phyloP scores from a whole-genome alignment of 2,329 filamentous ascomycete species.

The Aschersonia sp. region DNA sequence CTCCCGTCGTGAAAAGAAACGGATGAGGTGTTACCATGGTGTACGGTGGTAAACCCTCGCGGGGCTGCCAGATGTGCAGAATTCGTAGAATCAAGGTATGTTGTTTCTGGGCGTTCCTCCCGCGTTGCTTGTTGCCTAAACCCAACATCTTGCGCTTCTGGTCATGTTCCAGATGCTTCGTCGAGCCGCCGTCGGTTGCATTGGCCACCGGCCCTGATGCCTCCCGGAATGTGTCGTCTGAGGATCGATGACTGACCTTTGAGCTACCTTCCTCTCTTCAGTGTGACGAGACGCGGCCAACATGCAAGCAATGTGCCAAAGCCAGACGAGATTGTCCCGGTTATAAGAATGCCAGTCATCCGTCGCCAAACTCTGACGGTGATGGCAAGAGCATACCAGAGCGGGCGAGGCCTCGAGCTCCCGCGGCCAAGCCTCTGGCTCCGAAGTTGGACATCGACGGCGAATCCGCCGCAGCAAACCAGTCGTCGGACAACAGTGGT shows the following conservation, averaged over 20 bases:
- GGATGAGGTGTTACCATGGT: conserved; percentile 29
- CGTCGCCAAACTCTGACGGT: conserved; percentile 12
- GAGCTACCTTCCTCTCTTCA: conserved; percentile 12
- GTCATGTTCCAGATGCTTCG: neutral
- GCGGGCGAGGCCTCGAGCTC: conserved; percentile 34
- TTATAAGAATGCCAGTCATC: conserved; percentile 53
- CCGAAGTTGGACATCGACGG: conserved; percentile 32
- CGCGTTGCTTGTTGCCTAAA: neutral
- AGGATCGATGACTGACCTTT: neutral
- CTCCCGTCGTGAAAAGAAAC: neutral
- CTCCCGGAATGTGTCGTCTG: neutral
- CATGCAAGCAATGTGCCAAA: conserved; percentile 48
- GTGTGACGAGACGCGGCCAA: conserved; percentile 53
- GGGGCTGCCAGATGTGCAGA: conserved; percentile 60
- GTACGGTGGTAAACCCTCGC: conserved; percentile 48
- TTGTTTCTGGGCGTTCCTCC: neutral
- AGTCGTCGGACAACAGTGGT: conserved; percentile 5
- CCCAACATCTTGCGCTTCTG: neutral
- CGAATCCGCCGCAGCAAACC: conserved; percentile 13
- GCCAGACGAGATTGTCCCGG: conserved; percentile 47
- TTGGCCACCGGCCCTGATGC: neutral
- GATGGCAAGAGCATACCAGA: conserved; percentile 33
- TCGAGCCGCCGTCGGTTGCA: neutral
- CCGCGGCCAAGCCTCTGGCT: conserved; percentile 46
- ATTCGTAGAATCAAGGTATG: conserved; percentile 55